These are phyloP conservation scores for Symbiodinium pilosum DNA, from an alignment of 73 alveolate genomes.

Conservation along the genomic window DNA sequence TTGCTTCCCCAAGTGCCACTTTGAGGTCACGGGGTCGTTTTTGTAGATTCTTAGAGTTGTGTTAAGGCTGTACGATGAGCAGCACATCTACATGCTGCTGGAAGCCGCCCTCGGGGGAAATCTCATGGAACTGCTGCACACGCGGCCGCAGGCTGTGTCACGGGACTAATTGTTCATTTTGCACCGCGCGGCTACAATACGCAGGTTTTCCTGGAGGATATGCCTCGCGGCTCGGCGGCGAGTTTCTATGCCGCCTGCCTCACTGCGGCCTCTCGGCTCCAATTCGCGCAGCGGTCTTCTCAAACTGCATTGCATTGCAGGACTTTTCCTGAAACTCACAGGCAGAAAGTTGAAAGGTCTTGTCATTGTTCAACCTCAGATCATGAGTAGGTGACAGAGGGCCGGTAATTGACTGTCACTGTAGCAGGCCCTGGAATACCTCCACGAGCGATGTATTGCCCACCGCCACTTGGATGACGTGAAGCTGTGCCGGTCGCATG, in stretches of 20 bases:
- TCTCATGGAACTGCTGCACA: constrained; percentile 65
- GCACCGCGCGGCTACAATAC: too few species aligned
- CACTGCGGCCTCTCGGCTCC: constrained; percentile 41
- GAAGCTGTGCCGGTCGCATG: too few species aligned
- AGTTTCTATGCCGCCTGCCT: constrained; percentile 70
- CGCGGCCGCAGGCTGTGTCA: constrained; percentile 71
- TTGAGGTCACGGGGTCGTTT: neutral
- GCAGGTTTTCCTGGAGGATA: constrained; percentile 74
- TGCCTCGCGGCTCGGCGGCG: constrained; percentile 72
- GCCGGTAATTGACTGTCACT: too few species aligned
- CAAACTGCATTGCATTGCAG: too few species aligned
- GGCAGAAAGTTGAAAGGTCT: too few species aligned
- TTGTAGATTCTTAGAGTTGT: neutral
- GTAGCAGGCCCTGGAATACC: constrained; percentile 90
- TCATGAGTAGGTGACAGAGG: too few species aligned
- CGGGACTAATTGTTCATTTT: neutral
- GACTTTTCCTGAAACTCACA: too few species aligned
- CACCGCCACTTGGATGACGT: constrained; percentile 95
- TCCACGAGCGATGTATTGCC: constrained; percentile 95
- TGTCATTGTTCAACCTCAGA: too few species aligned
- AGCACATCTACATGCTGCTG: constrained; percentile 36
- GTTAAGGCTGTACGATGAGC: neutral
- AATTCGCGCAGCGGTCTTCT: too few species aligned
- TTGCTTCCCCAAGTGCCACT: neutral
- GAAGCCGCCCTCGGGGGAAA: constrained; percentile 64